Evolutionary conservation across 2,329 filamentous ascomycete genomes (phyloP), one percentile per base, ranked within the genome.

Genomic region (Aspergillus sp.): DNA sequence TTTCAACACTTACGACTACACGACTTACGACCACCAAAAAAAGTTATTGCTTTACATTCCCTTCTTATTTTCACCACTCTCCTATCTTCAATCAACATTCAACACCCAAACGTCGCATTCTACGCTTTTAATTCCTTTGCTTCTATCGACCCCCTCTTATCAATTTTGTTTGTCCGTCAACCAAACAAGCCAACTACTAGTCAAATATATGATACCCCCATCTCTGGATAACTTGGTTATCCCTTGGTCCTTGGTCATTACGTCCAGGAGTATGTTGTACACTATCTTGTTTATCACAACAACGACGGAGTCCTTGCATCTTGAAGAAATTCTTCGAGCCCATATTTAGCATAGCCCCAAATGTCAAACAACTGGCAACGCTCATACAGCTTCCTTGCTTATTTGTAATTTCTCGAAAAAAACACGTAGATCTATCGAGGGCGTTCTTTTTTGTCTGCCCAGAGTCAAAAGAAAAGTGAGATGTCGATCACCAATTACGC

Each of bases 11-110:
- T 50, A 64, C 59, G 61, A 62, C 49, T 70, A 65, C 53, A 69
- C 59, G 68, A 69, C 50, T 56, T 60, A 56, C 42, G 46, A 57
- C 53, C 34, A 24, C 52, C 30, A 54, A 62, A 66, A 71, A 70
- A 69, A 64, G 58, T 68, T 67, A 27, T 64, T 62, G 41, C 47
- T 61, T 63, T 62, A 13, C 33, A 22, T 37, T 41, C 33, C 48
- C 33, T 15, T 24, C 30, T 63, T 59, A 64, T 60, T 46, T 48
- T 47, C 50, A 15, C 53, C 54, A 48, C 15, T 45, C 39, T 51
- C 37, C 27, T 47, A 50, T 34, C 22, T 46, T 24, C 13, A 24
- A 39, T 37, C 45, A 12, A 27, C 37, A 20, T 39, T 27, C 46
- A 19, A 34, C 37, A 53, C 27, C 3, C 27, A 30, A 30, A 30